phyloP scores from a whole-genome alignment of 2,329 filamentous ascomycete species.

The Ceratocystis huliohia region DNA sequence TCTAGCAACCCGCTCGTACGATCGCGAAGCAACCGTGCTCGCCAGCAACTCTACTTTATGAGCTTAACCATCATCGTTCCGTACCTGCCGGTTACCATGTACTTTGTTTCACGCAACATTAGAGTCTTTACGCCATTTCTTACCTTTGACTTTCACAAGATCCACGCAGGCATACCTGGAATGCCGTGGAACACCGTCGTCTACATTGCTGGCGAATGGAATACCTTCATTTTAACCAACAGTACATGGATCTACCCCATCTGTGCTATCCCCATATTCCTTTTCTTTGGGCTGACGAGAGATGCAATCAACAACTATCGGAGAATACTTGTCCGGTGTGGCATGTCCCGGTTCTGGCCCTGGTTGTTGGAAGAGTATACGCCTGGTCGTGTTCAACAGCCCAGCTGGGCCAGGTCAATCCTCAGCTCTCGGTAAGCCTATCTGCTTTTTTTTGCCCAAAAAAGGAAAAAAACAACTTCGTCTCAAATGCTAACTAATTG shows the following conservation, averaged over 20 bases:
- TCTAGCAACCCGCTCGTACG: slow-evolving; percentile 17
- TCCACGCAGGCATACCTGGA: slow-evolving; percentile 31
- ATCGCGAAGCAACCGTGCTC: slow-evolving; percentile 32
- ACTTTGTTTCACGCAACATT: slow-evolving; percentile 34
- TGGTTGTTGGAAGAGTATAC: slow-evolving; percentile 31
- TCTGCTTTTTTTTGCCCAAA: too few species aligned
- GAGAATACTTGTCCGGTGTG: slow-evolving; percentile 29
- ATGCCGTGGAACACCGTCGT: slow-evolving; percentile 37
- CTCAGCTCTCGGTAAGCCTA: slow-evolving; percentile 6
- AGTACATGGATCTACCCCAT: slow-evolving; percentile 38
- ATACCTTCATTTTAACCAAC: slow-evolving; percentile 33
- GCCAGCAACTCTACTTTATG: slow-evolving; percentile 44
- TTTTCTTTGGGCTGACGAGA: slow-evolving; percentile 44
- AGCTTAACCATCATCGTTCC: slow-evolving; percentile 39
- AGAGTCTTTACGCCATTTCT: slow-evolving; percentile 24
- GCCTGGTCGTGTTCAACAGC: slow-evolving; percentile 25
- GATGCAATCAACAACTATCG: slow-evolving; percentile 42
- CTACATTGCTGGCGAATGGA: slow-evolving; percentile 33
- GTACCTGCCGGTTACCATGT: slow-evolving; percentile 38
- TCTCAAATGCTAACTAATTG: background rate
- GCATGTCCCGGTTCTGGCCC: slow-evolving; percentile 35
- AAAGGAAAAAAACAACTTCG: too few species aligned
- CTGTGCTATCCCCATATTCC: slow-evolving; percentile 36
- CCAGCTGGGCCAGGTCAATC: slow-evolving; percentile 16
- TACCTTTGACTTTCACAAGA: slow-evolving; percentile 32